Evolutionary conservation across 169 alveolate species (phyloP).

Genomic region (Cytauxzoon felis): DNA sequence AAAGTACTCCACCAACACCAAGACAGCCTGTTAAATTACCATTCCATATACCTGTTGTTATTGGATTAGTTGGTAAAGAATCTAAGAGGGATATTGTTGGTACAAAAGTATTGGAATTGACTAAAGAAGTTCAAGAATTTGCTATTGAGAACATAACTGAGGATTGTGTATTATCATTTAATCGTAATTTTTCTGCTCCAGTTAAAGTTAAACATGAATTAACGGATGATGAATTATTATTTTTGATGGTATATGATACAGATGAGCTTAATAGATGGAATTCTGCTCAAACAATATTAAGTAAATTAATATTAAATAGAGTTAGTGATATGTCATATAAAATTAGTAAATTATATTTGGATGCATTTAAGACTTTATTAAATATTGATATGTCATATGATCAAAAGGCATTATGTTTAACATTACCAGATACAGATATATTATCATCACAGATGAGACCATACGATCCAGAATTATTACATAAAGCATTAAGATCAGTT

Average conservation of each 20-base stretch:
- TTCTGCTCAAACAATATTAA: constrained; percentile 43
- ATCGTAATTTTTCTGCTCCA: constrained; percentile 90
- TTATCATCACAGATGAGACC: constrained; percentile 42
- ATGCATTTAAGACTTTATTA: constrained; percentile 26
- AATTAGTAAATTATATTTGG: constrained; percentile 12
- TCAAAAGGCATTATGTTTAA: constrained; percentile 59
- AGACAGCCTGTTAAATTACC: constrained; percentile 82
- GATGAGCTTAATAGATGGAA: constrained; percentile 79
- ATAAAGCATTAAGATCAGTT: constrained; percentile 9
- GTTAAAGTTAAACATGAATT: constrained; percentile 78
- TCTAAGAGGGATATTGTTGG: constrained; percentile 69
- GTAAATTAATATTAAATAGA: constrained; percentile 32
- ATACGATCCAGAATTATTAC: constrained; percentile 51
- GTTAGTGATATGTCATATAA: constrained; percentile 1
- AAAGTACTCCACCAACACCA: constrained; percentile 81
- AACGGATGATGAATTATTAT: constrained; percentile 79
- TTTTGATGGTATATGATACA: constrained; percentile 82
- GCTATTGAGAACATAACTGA: constrained; percentile 66
- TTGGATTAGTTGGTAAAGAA: constrained; percentile 77
- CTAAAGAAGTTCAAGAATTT: constrained; percentile 75
- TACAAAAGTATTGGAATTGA: constrained; percentile 65
- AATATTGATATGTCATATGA: constrained; percentile 28
- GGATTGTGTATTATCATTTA: constrained; percentile 81
- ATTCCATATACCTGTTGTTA: constrained; percentile 82
- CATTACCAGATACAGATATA: constrained; percentile 57